Base-by-base conservation (phyloP, 2,329 filamentous ascomycete genomes). In the Geosmithia putterillii region DNA sequence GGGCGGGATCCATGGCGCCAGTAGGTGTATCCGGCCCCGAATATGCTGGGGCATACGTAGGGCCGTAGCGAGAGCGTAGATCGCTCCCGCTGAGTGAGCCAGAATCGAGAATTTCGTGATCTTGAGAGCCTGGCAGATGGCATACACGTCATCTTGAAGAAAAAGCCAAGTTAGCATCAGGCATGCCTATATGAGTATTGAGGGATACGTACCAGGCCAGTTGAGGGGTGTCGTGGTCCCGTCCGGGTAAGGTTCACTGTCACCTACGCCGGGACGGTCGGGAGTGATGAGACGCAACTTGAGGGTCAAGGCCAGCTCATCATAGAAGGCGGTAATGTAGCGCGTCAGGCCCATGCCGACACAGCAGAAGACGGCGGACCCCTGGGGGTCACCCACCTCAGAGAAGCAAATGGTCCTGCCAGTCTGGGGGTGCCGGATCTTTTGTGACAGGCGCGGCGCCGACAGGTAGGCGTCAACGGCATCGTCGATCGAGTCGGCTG, bases 341-440 rank as follows among this genome's bases (percentile, higher is more conserved):
- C 92, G 78, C 10, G 92, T 98, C 54, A 98, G 64, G 0, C 92
- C 92, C 92, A 98, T 98, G 18, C 92, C 92, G 3, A 98, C 88
- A 55, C 92, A 98, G 58, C 92, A 94, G 52, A 98, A 89, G 2
- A 98, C 86, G 3, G 88, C 90, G 51, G 83, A 90, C 2, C 92
- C 92, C 38, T 90, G 79, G 0, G 89, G 81, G 58, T 96, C 89
- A 14, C 92, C 92, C 3, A 98, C 92, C 60, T 98, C 92, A 0
- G 90, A 96, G 56, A 95, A 98, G 1, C 88, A 94, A 51, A 98
- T 95, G 3, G 83, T 72, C 15, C 92, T 79, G 1, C 89, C 88
- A 0, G 86, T 94, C 46, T 86, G 81, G 1, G 88, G 87, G 60
- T 95, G 86, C 19, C 73, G 72, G 42, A 96, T 86, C 62, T 83